phyloP scores from a whole-genome alignment of 2,329 filamentous ascomycete genomes.

The Chaetomiaceae sp. region DNA sequence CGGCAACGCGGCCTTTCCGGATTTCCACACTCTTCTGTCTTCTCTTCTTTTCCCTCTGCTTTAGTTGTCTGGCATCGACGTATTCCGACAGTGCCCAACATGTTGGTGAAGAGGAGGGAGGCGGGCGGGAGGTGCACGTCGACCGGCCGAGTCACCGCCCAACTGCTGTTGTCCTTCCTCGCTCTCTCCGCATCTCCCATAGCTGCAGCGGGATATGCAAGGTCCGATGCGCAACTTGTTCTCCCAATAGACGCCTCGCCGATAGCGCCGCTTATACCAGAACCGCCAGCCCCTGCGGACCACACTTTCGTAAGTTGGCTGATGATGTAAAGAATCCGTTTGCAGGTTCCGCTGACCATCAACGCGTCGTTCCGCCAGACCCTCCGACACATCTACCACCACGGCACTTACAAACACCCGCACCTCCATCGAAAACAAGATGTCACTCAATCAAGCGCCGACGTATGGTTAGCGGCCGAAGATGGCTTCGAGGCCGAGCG shows the following conservation, averaged over 20 bases:
- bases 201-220: slow-evolving; percentile 31
- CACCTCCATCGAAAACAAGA: slow-evolving; percentile 73
- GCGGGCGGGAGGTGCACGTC: slow-evolving; percentile 45
- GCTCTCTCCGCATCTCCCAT: slow-evolving; percentile 48
- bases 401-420: slow-evolving; percentile 77
- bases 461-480: slow-evolving; percentile 59
- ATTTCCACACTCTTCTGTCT: too few relatives aligned
- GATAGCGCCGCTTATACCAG: slow-evolving; percentile 38
- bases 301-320: slow-evolving; percentile 49
- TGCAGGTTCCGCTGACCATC: slow-evolving; percentile 9
- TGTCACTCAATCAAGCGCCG: slow-evolving; percentile 53
- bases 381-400: slow-evolving; percentile 87
- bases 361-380: slow-evolving; percentile 38
- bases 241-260: slow-evolving; percentile 43
- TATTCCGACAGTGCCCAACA: slow-evolving; percentile 16
- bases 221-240: slow-evolving; percentile 38
- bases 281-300: slow-evolving; percentile 46
- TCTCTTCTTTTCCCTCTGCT: too few relatives aligned
- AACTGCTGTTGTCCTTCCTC: slow-evolving; percentile 62
- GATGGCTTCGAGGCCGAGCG: slow-evolving; percentile 51
- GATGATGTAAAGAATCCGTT: not conserved
- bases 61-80: slow-evolving; percentile 1
- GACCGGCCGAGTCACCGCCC: slow-evolving; percentile 58
- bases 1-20: not conserved
- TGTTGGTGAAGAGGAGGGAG: slow-evolving; percentile 30